A percentile compares a stretch with the other conserved stretches of the same genome.
Evolutionary conservation across 257 asterid genomes (phyloP).

Genomic region (Solanum ahanhuiri): DNA sequence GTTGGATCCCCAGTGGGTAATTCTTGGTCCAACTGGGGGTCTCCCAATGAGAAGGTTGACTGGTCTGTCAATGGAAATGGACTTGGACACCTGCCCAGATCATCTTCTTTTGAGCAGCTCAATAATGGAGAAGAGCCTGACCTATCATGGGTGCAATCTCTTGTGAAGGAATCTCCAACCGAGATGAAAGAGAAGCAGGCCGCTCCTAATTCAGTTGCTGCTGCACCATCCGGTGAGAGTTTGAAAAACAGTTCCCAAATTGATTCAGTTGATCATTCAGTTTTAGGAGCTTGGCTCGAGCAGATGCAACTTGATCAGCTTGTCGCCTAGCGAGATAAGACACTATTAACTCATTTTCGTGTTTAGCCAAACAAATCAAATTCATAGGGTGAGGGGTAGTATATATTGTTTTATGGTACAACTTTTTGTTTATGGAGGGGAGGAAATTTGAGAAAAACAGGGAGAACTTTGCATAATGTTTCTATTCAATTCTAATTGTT

Average conservation of each 20-base stretch:
- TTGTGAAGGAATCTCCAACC: slow-evolving; percentile 90
- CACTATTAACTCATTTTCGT: slow-evolving; percentile 34
- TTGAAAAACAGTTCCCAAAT: slow-evolving; percentile 35
- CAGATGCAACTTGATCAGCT: slow-evolving; percentile 93
- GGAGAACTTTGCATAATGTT: slow-evolving; percentile 4
- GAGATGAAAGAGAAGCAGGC: slow-evolving; percentile 66
- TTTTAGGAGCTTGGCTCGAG: slow-evolving; percentile 90
- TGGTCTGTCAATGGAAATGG: slow-evolving; percentile 71
- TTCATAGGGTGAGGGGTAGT: slow-evolving; percentile 18
- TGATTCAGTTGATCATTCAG: slow-evolving; percentile 64
- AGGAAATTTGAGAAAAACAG: background rate
- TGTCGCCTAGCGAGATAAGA: slow-evolving; percentile 38
- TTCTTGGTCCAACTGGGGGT: slow-evolving; percentile 67
- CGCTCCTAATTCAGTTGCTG: slow-evolving; percentile 21
- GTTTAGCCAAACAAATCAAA: slow-evolving; percentile 30
- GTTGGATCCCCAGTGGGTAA: slow-evolving; percentile 41
- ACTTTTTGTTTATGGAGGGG: slow-evolving; percentile 24
- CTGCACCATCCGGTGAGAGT: slow-evolving; percentile 81
- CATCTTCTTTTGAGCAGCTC: slow-evolving; percentile 18
- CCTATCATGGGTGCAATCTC: slow-evolving; percentile 92
- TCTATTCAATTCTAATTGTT: slow-evolving; percentile 29
- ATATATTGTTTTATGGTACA: slow-evolving; percentile 39
- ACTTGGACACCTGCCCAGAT: slow-evolving; percentile 24
- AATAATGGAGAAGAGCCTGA: slow-evolving; percentile 67
- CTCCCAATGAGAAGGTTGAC: slow-evolving; percentile 49